Evolutionary conservation across 768 basidiomycete species (phyloP), one percentile per base, ranked within the genome.

Genomic region (Lentinula boryana): DNA sequence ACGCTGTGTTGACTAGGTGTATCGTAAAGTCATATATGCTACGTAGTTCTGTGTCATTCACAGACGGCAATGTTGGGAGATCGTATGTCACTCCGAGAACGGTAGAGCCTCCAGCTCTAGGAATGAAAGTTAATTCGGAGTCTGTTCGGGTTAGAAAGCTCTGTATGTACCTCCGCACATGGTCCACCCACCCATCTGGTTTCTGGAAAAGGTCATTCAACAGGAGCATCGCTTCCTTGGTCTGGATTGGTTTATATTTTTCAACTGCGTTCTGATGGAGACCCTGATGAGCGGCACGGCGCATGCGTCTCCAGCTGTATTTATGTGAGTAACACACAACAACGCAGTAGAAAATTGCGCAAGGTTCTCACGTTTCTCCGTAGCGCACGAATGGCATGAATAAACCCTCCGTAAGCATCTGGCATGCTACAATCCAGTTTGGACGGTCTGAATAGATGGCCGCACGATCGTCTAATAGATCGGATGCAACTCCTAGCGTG

Each of bases 221-320:
- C 46, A 75, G 67, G 18, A 70, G 60, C n/a, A 68, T 63, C 36
- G 74, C 70, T 64, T 75, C 74, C 23, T 58, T 64, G 21, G 63
- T 56, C 57, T 75, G 74, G 31, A 68, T 40, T 10, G 66, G 63
- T 10, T 69, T 44, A 60, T 67, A 75, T 33, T 64, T 58, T 31
- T 58, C 63, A 4, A 67, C 65, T 4, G 62, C 60, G 15, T 66
- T 60, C 48, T 67, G 67, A 55, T 68, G 68, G 33, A 76, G 70
- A 5, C 71, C 70, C 46, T 75, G 74, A 60, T 75, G 71, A 3
- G 69, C 69, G 1, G 73, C 70, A 16, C 72, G 68, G 18, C 74
- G 70, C 70, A 73, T 70, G 13, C 70, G 63, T 31, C 71, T 68
- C 74, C 73, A 76, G 31, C 74, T 76, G 57, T 41, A 33, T 33